phyloP scores from a whole-genome alignment of 1,139 yeast genomes.

The Saccharomyces hybrid region DNA sequence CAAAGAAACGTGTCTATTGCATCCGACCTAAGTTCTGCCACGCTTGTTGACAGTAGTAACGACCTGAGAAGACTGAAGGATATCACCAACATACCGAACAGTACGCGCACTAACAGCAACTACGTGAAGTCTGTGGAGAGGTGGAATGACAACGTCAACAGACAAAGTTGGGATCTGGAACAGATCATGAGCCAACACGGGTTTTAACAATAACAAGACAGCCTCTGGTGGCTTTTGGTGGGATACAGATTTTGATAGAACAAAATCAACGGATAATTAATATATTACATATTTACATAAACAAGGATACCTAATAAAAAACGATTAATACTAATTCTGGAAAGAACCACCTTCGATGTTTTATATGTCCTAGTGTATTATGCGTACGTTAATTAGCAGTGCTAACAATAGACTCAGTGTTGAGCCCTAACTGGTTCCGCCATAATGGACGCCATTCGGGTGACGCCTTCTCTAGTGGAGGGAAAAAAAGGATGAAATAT shows the following conservation, averaged over 20 bases:
- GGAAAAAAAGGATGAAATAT: not conserved
- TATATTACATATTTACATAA: not conserved
- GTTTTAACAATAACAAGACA: not conserved
- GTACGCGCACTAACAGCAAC: not conserved
- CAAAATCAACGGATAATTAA: not conserved
- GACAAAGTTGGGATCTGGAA: slow-evolving; percentile 10
- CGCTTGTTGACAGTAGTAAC: slow-evolving; percentile 10
- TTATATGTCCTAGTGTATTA: too few species aligned
- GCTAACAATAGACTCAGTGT: not conserved
- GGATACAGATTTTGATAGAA: not conserved
- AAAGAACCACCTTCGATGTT: not conserved
- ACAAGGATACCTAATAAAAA: not conserved
- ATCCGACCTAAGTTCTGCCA: slow-evolving; percentile 21
- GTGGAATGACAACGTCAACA: not conserved
- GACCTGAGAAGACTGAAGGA: not conserved
- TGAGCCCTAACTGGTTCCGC: not conserved
- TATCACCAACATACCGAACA: not conserved
- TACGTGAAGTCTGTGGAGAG: not conserved
- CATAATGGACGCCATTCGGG: not conserved
- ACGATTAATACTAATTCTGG: not conserved
- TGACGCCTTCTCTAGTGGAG: not conserved
- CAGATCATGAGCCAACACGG: slow-evolving; percentile 1
- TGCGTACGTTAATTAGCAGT: not conserved
- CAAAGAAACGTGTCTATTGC: slow-evolving; percentile 18
- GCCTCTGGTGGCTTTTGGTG: not conserved